Conservation (phyloP, 805 yeast genomes). For the Nakazawaea peltata region DNA sequence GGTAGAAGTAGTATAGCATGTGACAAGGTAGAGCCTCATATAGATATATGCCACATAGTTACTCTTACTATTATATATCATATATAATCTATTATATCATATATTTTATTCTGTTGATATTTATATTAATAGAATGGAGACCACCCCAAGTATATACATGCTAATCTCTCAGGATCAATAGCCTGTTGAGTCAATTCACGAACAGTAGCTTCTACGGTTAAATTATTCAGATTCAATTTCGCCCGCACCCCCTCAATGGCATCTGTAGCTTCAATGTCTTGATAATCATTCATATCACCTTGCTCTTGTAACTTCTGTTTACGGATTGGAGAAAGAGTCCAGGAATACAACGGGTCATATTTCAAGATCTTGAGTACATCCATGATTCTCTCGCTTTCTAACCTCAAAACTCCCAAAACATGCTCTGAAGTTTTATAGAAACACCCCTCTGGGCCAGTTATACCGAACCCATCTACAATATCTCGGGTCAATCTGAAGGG, state of each 20-base stretch:
- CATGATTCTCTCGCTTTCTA: slow-evolving; percentile 59
- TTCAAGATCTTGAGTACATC: slow-evolving; percentile 78
- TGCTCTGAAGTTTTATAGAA: slow-evolving; percentile 69
- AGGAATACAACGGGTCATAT: slow-evolving; percentile 89
- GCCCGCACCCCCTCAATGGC: slow-evolving; percentile 68
- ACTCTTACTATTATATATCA: too few relatives aligned
- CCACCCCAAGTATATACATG: slow-evolving; percentile 80
- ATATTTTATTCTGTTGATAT: background rate
- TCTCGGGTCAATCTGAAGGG: slow-evolving; percentile 91
- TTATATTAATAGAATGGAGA: slow-evolving; percentile 53
- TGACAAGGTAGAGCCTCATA: too few relatives aligned
- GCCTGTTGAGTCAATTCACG: slow-evolving; percentile 78
- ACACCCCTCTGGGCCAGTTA: slow-evolving; percentile 74
- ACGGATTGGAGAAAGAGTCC: slow-evolving; percentile 79
- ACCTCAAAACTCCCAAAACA: slow-evolving; percentile 58
- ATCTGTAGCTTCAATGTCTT: slow-evolving; percentile 47
- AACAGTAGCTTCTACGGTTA: slow-evolving; percentile 80
- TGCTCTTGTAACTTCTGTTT: slow-evolving; percentile 39
- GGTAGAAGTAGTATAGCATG: too few relatives aligned
- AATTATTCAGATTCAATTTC: slow-evolving; percentile 56
- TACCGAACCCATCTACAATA: slow-evolving; percentile 87
- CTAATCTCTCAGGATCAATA: slow-evolving; percentile 53
- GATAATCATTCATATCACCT: slow-evolving; percentile 9
- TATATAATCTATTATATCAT: background rate
- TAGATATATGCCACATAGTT: too few relatives aligned